Percentiles rank a stretch among this genome's conserved stretches.
Conservation (phyloP, 495 filamentous ascomycete species). For the Alectoria sarmentosa region DNA sequence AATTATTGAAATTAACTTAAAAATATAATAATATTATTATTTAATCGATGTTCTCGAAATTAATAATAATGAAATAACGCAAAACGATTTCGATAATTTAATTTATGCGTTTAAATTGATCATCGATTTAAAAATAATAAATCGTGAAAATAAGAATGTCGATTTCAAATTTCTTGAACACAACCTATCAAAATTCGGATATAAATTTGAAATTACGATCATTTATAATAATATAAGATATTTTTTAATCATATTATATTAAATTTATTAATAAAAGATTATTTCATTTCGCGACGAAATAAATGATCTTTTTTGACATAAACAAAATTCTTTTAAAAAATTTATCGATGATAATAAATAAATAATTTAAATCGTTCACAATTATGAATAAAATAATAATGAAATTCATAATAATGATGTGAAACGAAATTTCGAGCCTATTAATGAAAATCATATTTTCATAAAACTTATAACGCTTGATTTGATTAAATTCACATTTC, state of each 20-base stretch:
- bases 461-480: neutral
- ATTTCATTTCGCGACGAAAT: neutral
- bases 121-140: neutral
- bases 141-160: neutral
- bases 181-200: neutral
- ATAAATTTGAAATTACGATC: neutral
- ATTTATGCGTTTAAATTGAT: neutral
- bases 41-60: neutral
- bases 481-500: neutral
- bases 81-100: neutral
- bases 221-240: neutral
- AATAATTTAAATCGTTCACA: neutral
- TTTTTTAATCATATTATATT: neutral
- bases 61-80: neutral
- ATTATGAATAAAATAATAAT: neutral
- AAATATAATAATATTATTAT: constrained; percentile 7
- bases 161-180: neutral
- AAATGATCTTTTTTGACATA: neutral
- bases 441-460: neutral
- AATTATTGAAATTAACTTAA: neutral
- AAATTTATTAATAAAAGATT: neutral
- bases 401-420: too few species aligned
- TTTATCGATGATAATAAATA: neutral
- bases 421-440: neutral
- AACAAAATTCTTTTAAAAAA: neutral